Conservation (phyloP, 148 eudicot species). For the Silene conica region DNA sequence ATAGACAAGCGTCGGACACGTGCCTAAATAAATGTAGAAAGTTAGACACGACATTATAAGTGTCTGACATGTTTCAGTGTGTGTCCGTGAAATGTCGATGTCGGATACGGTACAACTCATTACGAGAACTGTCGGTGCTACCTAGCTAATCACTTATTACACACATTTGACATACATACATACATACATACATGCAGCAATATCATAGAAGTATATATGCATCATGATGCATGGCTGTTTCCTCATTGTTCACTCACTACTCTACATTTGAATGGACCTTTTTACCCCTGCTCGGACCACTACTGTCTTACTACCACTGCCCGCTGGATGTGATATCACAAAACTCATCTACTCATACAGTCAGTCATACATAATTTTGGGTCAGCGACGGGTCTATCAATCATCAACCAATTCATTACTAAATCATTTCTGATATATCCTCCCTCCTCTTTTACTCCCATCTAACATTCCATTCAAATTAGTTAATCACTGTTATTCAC, state of each 20-base stretch:
- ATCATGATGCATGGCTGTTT: not conserved
- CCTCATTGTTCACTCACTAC: not conserved
- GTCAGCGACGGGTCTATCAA: constrained; percentile 7
- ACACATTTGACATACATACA: too few species aligned
- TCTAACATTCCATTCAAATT: too few species aligned
- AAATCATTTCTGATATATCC: not conserved
- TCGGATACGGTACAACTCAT: too few species aligned
- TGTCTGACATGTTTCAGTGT: too few species aligned
- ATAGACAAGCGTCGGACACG: too few species aligned
- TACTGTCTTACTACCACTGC: not conserved
- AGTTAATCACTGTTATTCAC: too few species aligned
- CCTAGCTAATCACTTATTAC: too few species aligned
- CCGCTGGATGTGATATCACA: constrained; percentile 9
- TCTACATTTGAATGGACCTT: not conserved
- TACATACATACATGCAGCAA: not conserved
- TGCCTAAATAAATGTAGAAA: too few species aligned
- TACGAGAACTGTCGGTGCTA: too few species aligned
- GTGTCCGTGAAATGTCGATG: too few species aligned
- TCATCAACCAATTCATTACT: constrained; percentile 3
- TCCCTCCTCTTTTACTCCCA: not conserved
- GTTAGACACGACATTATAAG: too few species aligned
- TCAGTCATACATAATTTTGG: not conserved
- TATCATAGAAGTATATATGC: too few species aligned
- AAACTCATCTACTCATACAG: not conserved
- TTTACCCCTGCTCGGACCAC: constrained; percentile 6